Percentiles rank a stretch among this genome's conserved stretches.
Evolutionary conservation across 2,329 filamentous ascomycete genomes (phyloP).

Genomic region (Cladophialophora immunda): DNA sequence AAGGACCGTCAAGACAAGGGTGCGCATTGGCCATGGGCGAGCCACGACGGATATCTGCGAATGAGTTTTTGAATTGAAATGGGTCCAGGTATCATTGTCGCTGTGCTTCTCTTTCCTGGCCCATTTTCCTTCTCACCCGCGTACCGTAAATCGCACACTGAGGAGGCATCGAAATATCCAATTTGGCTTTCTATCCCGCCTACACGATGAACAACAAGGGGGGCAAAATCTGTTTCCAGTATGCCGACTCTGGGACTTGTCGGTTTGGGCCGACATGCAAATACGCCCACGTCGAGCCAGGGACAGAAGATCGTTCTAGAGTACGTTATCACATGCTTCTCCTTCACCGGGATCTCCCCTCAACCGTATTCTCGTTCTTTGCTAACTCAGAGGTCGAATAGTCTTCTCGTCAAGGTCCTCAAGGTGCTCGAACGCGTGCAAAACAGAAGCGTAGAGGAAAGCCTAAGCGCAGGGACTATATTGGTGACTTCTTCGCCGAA

Average conservation of each 20-base stretch:
- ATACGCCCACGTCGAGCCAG: background rate
- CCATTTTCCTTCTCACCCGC: background rate
- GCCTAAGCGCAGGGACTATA: background rate
- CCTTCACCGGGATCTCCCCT: background rate
- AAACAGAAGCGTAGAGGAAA: background rate
- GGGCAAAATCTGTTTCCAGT: background rate
- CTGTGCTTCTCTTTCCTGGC: background rate
- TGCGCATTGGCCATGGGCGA: background rate
- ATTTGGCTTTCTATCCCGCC: background rate
- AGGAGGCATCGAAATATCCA: background rate
- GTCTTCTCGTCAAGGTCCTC: background rate
- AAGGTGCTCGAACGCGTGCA: background rate
- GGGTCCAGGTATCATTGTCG: background rate
- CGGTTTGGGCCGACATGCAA: background rate
- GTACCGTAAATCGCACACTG: background rate
- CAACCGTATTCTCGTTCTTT: background rate
- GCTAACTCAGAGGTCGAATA: background rate
- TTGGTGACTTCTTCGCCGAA: constrained; percentile 26
- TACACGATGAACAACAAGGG: background rate
- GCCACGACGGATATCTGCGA: background rate
- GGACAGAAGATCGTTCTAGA: background rate
- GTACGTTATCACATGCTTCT: background rate
- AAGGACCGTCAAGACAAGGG: background rate
- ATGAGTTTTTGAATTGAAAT: background rate
- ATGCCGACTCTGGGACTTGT: background rate